Evolutionary conservation across 208 protist species (phyloP).

Genomic region (Vickermania spadyakhi): DNA sequence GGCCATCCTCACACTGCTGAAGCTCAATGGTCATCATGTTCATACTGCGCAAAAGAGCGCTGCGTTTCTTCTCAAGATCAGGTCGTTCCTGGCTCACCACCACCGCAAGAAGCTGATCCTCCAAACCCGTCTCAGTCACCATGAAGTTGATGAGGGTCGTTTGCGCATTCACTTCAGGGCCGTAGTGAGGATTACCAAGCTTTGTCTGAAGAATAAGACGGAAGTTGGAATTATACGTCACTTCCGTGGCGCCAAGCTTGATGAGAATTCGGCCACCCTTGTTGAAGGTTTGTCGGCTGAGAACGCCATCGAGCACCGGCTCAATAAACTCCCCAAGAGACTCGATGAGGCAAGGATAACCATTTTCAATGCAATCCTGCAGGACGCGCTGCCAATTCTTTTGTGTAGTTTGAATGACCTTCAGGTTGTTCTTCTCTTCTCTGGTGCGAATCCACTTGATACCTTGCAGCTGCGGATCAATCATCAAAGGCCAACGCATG

Average conservation of each 20-base stretch:
- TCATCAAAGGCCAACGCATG: constrained; percentile 97
- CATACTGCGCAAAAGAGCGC: constrained; percentile 92
- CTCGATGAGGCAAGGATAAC: constrained; percentile 92
- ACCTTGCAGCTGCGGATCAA: constrained; percentile 98
- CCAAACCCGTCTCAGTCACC: constrained; percentile 96
- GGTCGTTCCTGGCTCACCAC: constrained; percentile 97
- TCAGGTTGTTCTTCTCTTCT: constrained; percentile 91
- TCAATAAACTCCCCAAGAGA: constrained; percentile 95
- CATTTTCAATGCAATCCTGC: constrained; percentile 91
- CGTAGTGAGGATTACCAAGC: constrained; percentile 98
- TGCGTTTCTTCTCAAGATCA: constrained; percentile 95
- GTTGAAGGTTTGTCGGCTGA: constrained; percentile 93
- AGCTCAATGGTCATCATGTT: constrained; percentile 98
- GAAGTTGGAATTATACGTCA: constrained; percentile 95
- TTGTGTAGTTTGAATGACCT: constrained; percentile 89
- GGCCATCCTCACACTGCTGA: constrained; percentile 95
- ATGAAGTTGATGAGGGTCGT: constrained; percentile 99
- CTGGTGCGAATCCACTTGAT: constrained; percentile 96
- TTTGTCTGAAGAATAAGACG: constrained; percentile 97
- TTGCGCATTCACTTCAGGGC: constrained; percentile 98
- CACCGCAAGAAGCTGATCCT: constrained; percentile 97
- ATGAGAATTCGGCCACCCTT: constrained; percentile 89
- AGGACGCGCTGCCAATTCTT: constrained; percentile 87
- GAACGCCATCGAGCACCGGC: constrained; percentile 95
- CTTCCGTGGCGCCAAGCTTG: constrained; percentile 95